These are phyloP conservation scores for Mitragyna speciosa DNA, from an alignment of 257 asterid species.

Conservation along the genomic window DNA sequence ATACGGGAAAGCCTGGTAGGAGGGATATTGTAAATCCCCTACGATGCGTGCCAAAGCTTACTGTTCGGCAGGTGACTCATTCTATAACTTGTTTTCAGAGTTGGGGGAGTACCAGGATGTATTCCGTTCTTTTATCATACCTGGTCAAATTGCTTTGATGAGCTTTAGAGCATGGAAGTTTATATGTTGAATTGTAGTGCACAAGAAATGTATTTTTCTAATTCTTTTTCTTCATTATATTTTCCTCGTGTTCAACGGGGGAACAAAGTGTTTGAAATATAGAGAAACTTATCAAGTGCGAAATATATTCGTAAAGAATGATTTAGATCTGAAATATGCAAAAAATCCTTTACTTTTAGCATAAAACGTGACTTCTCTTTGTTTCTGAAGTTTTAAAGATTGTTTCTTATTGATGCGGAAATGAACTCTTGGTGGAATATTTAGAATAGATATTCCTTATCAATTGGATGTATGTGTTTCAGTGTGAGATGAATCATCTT, in stretches of 20 bases:
- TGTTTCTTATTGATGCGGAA: neutral
- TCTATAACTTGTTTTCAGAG: neutral
- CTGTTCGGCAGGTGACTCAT: conserved; percentile 83
- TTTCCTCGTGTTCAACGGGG: neutral
- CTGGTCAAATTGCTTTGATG: neutral
- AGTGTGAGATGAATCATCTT: neutral
- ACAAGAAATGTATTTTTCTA: neutral
- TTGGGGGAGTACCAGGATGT: neutral
- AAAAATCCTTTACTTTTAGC: neutral
- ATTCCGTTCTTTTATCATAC: neutral
- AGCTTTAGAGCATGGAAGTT: neutral
- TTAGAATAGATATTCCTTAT: neutral
- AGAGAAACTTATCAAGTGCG: neutral
- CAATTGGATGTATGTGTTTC: neutral
- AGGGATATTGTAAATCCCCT: conserved; percentile 93
- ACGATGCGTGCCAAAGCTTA: conserved; percentile 81
- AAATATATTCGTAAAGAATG: neutral
- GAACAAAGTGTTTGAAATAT: neutral
- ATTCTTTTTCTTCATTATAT: neutral
- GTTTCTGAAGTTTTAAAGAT: neutral
- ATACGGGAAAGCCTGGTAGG: conserved; percentile 76
- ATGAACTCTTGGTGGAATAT: neutral
- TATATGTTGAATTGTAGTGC: neutral
- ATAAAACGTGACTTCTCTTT: neutral
- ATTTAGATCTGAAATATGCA: neutral